Conservation (phyloP, 495 filamentous ascomycete genomes). For the Extremus antarcticus region DNA sequence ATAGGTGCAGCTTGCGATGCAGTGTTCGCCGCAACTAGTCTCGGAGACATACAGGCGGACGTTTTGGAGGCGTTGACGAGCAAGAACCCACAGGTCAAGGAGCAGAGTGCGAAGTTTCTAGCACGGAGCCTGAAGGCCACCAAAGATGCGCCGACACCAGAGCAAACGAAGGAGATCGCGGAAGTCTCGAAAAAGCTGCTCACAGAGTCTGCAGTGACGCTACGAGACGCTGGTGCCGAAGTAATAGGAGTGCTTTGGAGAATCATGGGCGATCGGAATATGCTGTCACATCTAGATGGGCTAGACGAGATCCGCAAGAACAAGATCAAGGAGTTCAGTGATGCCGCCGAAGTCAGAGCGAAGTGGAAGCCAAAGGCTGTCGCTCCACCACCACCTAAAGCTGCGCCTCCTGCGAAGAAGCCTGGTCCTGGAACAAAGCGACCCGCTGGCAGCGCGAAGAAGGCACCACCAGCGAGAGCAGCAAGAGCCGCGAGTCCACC, state of each 20-base stretch:
- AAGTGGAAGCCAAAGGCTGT: conserved; percentile 91
- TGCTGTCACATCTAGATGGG: conserved; percentile 89
- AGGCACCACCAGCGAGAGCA: conserved; percentile 40
- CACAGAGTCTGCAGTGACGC: conserved; percentile 72
- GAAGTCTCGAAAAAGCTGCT: conserved; percentile 80
- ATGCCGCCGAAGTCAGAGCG: conserved; percentile 86
- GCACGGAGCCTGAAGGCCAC: conserved; percentile 79
- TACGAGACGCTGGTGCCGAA: conserved; percentile 81
- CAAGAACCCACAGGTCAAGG: conserved; percentile 97
- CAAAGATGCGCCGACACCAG: conserved; percentile 65
- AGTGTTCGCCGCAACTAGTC: conserved; percentile 65
- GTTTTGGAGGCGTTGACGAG: conserved; percentile 73
- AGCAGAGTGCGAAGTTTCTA: conserved; percentile 83
- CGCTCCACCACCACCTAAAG: conserved; percentile 50
- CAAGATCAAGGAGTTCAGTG: conserved; percentile 92
- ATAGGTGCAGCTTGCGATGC: conserved; percentile 75
- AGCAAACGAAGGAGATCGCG: conserved; percentile 74
- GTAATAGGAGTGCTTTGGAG: conserved; percentile 94
- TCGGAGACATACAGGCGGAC: conserved; percentile 81
- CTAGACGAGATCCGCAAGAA: conserved; percentile 91
- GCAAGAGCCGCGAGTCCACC: conserved; percentile 45
- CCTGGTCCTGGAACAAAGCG: conserved; percentile 16
- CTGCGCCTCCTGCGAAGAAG: conserved; percentile 35
- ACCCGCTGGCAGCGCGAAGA: conserved; percentile 36
- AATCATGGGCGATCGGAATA: conserved; percentile 93